Conservation (phyloP, 306 rosid species). For the Astragalus glycyphyllos region DNA sequence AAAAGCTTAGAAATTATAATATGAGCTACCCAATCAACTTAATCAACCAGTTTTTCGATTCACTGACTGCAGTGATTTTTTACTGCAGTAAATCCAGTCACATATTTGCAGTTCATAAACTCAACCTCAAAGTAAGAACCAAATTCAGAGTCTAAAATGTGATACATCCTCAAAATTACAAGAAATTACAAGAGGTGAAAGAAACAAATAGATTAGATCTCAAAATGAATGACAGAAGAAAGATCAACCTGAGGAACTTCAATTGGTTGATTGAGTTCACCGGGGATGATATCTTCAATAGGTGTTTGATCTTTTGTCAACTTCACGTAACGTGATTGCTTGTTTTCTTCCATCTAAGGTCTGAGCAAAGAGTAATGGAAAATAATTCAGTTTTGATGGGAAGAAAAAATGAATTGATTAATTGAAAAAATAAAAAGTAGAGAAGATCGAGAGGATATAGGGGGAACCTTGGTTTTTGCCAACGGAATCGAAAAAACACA, state of each 20-base stretch:
- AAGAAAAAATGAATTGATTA: background rate
- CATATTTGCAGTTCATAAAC: background rate
- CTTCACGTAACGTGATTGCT: conserved; percentile 85
- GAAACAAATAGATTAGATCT: background rate
- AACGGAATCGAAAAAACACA: background rate
- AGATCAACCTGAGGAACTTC: conserved; percentile 80
- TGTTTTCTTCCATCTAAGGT: conserved; percentile 70
- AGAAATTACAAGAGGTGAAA: background rate
- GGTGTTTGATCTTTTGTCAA: conserved; percentile 80
- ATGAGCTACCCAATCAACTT: background rate
- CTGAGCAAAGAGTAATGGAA: background rate
- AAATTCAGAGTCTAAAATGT: background rate
- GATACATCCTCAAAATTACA: too few species aligned
- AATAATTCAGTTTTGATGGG: background rate
- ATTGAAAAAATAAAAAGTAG: background rate
- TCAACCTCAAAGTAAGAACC: background rate
- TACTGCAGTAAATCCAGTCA: background rate
- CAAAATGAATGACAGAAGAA: background rate
- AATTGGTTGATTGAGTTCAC: conserved; percentile 97
- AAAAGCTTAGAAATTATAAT: too few species aligned
- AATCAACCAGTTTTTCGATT: background rate
- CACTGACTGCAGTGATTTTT: background rate
- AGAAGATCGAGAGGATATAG: background rate
- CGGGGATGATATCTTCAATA: conserved; percentile 80
- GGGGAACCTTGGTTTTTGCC: background rate